Evolutionary conservation across 192 early-diverging fungal species (phyloP).

Genomic region (Entrophospora sp.): DNA sequence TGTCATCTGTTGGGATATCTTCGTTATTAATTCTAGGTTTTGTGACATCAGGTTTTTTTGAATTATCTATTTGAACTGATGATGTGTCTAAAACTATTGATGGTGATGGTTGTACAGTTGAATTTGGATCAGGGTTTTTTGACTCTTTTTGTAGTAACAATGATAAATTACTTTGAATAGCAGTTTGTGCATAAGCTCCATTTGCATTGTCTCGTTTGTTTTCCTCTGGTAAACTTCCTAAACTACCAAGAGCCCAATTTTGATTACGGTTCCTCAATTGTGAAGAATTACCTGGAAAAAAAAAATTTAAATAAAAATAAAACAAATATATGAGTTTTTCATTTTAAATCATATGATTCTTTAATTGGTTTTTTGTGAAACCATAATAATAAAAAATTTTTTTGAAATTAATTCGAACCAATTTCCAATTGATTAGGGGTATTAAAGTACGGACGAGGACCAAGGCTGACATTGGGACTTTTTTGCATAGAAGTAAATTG

Average conservation of each 20-base stretch:
- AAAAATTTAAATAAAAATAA: too few species aligned
- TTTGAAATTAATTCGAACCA: too few species aligned
- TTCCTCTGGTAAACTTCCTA: constrained; percentile 14
- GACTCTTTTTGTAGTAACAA: constrained; percentile 8
- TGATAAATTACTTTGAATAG: constrained; percentile 20
- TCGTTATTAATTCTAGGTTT: not conserved
- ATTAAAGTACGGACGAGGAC: too few species aligned
- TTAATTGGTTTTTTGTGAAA: too few species aligned
- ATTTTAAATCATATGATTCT: too few species aligned
- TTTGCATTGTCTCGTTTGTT: not conserved
- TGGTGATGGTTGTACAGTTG: not conserved
- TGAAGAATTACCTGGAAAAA: too few species aligned
- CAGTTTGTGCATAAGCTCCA: not conserved
- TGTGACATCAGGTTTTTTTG: not conserved
- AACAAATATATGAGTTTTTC: too few species aligned
- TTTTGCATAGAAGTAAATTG: too few species aligned
- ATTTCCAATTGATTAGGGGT: too few species aligned
- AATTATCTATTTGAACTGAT: not conserved
- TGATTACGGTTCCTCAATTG: constrained; percentile 32
- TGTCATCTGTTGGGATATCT: not conserved
- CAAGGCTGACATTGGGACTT: too few species aligned
- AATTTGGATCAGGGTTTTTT: not conserved
- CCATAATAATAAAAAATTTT: too few species aligned
- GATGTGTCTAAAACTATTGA: not conserved
- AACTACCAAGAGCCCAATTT: constrained; percentile 28